Conservation (phyloP, 2,329 filamentous ascomycete genomes). For the Didymella lethalis region DNA sequence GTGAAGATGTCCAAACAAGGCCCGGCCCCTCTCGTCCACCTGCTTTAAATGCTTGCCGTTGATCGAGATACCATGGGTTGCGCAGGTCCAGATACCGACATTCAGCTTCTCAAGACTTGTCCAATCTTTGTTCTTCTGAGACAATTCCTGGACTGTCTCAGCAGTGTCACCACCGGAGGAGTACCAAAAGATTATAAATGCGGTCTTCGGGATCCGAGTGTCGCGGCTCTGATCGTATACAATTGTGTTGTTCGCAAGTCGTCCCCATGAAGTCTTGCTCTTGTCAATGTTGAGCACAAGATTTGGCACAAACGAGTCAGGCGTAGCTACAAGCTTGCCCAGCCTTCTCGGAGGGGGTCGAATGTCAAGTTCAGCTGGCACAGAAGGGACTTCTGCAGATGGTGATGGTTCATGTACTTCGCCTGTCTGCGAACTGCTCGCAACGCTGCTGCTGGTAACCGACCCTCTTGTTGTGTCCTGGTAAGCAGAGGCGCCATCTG, state of each 20-base stretch:
- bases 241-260: slow-evolving; percentile 72
- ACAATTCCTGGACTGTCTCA: slow-evolving; percentile 60
- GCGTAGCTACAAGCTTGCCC: slow-evolving; percentile 71
- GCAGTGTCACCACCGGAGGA: slow-evolving; percentile 73
- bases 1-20: slow-evolving; percentile 72
- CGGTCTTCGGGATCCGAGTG: slow-evolving; percentile 79
- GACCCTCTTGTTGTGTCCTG: slow-evolving; percentile 43
- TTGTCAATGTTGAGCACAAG: slow-evolving; percentile 69
- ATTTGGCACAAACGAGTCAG: slow-evolving; percentile 71
- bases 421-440: slow-evolving; percentile 25
- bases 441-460: slow-evolving; percentile 28
- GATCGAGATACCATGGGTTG: slow-evolving; percentile 76
- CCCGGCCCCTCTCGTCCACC: slow-evolving; percentile 59
- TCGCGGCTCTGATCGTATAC: slow-evolving; percentile 70
- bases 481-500: slow-evolving; percentile 32
- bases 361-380: slow-evolving; percentile 43
- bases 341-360: slow-evolving; percentile 57
- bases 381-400: slow-evolving; percentile 30
- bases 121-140: slow-evolving; percentile 61
- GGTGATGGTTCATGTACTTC: slow-evolving; percentile 28
- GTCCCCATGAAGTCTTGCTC: slow-evolving; percentile 79
- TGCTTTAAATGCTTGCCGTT: slow-evolving; percentile 74
- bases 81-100: slow-evolving; percentile 80
- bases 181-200: slow-evolving; percentile 72
- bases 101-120: slow-evolving; percentile 63